Percentiles rank a stretch among this genome's conserved stretches.
phyloP scores from a whole-genome alignment of 331 rosid genomes.

The Stylosanthes scabra region DNA sequence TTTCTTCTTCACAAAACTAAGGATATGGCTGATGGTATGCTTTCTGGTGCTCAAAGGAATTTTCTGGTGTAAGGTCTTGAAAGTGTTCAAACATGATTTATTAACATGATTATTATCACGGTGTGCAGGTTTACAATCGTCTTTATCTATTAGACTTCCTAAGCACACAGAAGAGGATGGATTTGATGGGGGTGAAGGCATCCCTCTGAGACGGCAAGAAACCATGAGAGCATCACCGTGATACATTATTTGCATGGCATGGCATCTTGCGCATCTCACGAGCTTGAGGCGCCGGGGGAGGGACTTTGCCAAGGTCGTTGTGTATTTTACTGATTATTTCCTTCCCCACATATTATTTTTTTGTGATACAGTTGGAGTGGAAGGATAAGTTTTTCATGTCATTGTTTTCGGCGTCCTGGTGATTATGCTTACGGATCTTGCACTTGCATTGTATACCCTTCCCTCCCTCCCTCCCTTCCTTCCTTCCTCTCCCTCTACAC shows the following conservation, averaged over 20 bases:
- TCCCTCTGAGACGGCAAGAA: conserved; percentile 85
- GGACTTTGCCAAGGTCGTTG: conserved; percentile 41
- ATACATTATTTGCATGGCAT: conserved; percentile 23
- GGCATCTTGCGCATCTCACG: conserved; percentile 30
- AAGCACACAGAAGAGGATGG: conserved; percentile 80
- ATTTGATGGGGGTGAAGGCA: conserved; percentile 67
- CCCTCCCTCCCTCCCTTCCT: conserved; percentile 25
- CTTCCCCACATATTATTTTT: conserved; percentile 47
- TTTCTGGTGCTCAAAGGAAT: conserved; percentile 13
- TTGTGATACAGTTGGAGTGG: conserved; percentile 50
- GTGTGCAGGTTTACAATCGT: conserved; percentile 52
- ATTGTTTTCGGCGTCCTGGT: conserved; percentile 41
- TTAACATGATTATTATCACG: conserved; percentile 17
- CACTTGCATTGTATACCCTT: conserved; percentile 57
- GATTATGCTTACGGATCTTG: conserved; percentile 43
- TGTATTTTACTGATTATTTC: conserved; percentile 47
- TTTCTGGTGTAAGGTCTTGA: conserved; percentile 1
- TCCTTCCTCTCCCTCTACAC: conserved; percentile 32
- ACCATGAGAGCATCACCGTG: conserved; percentile 49
- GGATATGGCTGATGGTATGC: conserved; percentile 93
- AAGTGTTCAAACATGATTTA: conserved; percentile 23
- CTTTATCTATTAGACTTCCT: conserved; percentile 52
- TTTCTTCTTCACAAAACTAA: conserved; percentile 98
- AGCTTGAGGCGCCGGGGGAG: conserved; percentile 48
- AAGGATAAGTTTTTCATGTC: conserved; percentile 53